phyloP scores from a whole-genome alignment of 345 rosid species.

The Dovyalis caffra region DNA sequence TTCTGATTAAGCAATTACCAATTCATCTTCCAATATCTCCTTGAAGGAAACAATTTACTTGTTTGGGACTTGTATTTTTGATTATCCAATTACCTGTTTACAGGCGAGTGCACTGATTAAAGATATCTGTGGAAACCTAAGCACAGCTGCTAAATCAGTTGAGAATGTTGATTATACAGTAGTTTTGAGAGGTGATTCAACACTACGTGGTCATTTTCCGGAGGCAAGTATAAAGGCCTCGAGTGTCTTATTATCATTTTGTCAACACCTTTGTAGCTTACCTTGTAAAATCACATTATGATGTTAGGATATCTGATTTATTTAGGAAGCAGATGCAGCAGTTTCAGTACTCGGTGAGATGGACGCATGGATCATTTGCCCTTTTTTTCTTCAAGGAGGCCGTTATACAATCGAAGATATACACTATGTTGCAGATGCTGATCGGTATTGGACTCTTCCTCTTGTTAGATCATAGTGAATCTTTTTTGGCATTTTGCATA shows the following conservation, averaged over 20 bases:
- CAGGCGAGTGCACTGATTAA: conserved; percentile 76
- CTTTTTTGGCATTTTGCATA: not conserved
- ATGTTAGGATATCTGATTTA: conserved; percentile 21
- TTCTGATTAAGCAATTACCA: conserved; percentile 19
- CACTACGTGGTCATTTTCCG: conserved; percentile 96
- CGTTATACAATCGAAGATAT: conserved; percentile 84
- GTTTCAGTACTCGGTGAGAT: conserved; percentile 83
- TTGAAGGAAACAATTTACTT: not conserved
- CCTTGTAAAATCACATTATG: conserved; percentile 1
- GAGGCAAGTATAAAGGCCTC: conserved; percentile 52
- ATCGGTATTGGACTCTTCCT: conserved; percentile 46
- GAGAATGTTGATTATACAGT: conserved; percentile 63
- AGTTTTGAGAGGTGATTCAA: conserved; percentile 95
- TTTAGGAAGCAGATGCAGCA: conserved; percentile 89
- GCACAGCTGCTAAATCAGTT: conserved; percentile 56
- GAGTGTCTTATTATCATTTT: not conserved
- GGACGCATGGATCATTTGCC: conserved; percentile 96
- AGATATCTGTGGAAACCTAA: conserved; percentile 74
- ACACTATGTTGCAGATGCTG: conserved; percentile 92
- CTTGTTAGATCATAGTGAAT: not conserved
- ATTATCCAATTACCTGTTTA: conserved; percentile 14
- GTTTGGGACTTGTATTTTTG: conserved; percentile 19
- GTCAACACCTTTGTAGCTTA: conserved; percentile 5
- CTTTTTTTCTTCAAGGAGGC: conserved; percentile 97
- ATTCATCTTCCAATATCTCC: not conserved